A percentile compares a stretch with the other conserved stretches of the same genome.
Evolutionary conservation across 176 grass and related monocot genomes (phyloP).

Genomic region (Aechmea fasciata): DNA sequence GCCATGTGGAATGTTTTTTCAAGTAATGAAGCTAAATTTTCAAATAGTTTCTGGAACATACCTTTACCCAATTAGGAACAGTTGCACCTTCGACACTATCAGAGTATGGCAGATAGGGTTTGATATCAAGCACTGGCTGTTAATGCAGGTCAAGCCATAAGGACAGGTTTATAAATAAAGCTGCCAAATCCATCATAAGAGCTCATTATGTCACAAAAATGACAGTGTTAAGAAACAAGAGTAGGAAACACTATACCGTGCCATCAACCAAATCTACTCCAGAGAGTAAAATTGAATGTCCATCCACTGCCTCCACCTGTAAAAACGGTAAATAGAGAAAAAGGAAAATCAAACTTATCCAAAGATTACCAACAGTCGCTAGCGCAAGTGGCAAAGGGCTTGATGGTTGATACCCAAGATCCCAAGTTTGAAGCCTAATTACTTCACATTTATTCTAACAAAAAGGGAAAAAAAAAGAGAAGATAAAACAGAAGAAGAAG

Average conservation of each 20-base stretch:
- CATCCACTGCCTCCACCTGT: constrained; percentile 73
- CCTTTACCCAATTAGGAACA: constrained; percentile 70
- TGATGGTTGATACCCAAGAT: too few relatives aligned
- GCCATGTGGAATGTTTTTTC: background rate
- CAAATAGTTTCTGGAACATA: constrained; percentile 18
- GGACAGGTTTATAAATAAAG: constrained; percentile 21
- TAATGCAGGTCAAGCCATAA: constrained; percentile 34
- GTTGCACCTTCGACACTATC: constrained; percentile 45
- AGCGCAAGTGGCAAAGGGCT: too few relatives aligned
- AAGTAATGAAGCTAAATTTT: background rate
- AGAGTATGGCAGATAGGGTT: constrained; percentile 95
- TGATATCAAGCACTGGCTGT: constrained; percentile 96
- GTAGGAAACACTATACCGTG: constrained; percentile 30
- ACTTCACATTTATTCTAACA: too few relatives aligned
- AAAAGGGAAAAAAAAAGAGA: too few relatives aligned
- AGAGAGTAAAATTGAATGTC: constrained; percentile 69
- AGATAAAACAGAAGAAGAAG: too few relatives aligned
- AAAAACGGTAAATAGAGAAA: constrained; percentile 20
- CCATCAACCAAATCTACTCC: constrained; percentile 96
- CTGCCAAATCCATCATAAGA: constrained; percentile 11
- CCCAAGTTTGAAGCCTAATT: too few relatives aligned
- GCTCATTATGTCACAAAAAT: constrained; percentile 3
- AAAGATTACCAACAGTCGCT: too few relatives aligned
- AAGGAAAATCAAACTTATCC: background rate
- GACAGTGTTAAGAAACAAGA: constrained; percentile 6